Evolutionary conservation across 148 eudicot species (phyloP).

Genomic region (Suaeda aralocaspica): DNA sequence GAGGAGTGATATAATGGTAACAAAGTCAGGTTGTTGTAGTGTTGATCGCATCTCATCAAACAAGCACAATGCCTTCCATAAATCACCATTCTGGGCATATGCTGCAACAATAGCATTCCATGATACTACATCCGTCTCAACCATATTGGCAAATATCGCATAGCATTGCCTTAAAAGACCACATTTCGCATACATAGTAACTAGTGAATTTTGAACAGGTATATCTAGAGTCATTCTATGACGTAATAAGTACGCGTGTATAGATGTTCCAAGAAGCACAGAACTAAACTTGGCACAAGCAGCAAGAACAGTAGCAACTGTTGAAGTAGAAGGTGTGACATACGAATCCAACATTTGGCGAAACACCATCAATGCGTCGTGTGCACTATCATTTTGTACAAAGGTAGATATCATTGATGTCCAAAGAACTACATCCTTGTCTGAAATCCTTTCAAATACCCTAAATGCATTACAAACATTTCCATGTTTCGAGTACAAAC

Average conservation of each 20-base stretch:
- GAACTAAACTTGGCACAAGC: constrained; percentile 65
- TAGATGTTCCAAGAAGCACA: constrained; percentile 44
- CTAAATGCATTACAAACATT: constrained; percentile 38
- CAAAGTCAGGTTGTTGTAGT: constrained; percentile 46
- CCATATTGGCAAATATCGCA: constrained; percentile 49
- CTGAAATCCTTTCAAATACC: constrained; percentile 43
- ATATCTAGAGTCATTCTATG: constrained; percentile 41
- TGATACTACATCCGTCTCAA: constrained; percentile 65
- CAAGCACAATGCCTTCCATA: constrained; percentile 43
- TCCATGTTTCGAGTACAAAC: constrained; percentile 52
- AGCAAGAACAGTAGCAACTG: constrained; percentile 63
- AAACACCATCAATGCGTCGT: constrained; percentile 51
- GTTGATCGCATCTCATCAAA: constrained; percentile 62
- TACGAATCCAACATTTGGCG: constrained; percentile 41
- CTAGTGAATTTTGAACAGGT: constrained; percentile 63
- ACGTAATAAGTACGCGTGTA: constrained; percentile 64
- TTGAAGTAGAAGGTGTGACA: constrained; percentile 46
- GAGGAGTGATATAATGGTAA: constrained; percentile 65
- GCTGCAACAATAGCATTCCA: constrained; percentile 88
- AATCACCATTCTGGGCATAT: constrained; percentile 61
- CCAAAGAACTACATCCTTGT: constrained; percentile 70
- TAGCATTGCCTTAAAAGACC: constrained; percentile 44
- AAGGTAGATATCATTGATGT: constrained; percentile 86
- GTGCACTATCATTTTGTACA: constrained; percentile 62
- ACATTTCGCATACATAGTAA: constrained; percentile 78